Base-by-base conservation (phyloP, 2,329 filamentous ascomycete genomes). In the Trichoderma harzianum region DNA sequence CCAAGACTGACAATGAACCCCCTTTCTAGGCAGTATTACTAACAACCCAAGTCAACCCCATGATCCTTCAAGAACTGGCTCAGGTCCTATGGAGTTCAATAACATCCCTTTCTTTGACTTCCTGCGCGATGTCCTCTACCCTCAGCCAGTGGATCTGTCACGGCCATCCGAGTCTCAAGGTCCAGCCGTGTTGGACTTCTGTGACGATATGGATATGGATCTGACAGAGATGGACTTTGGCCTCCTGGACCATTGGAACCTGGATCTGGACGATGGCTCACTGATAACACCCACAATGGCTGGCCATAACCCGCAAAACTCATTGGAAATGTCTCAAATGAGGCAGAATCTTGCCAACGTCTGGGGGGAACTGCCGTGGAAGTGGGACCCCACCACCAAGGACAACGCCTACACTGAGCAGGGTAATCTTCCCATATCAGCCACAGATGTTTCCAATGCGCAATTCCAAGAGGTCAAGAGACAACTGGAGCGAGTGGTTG, bases 181-280 rank as follows among this genome's bases (percentile, higher is more conserved):
- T 0, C 78, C 85, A 16, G 81, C 81, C 21, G 82, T 87, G 5
- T 77, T 88, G 8, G 83, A 87, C 74, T 87, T 87, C 73, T 86
- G 84, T 73, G 82, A 85, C 67, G 82, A 88, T 71, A 79, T 78
- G 61, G 86, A 83, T 70, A 78, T 87, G 34, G 86, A 88, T 61
- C 80, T 88, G 26, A 86, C 84, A 12, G 86, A 87, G 18, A 78
- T 85, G 34, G 86, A 88, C 74, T 87, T 87, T 76, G 83, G 84
- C 1, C 78, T 87, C 6, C 75, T 88, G 16, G 83, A 86, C 72
- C 79, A 84, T 72, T 87, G 85, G 83, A 86, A 85, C 73, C 71
- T 84, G 12, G 84, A 85, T 34, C 10, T 74, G 1, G 73, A 70
- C 39, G 63, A 63, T 30, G 67, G 36, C 3, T 26, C 66, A 11